Conservation (phyloP, 345 rosid species). For the Citrus australasica region DNA sequence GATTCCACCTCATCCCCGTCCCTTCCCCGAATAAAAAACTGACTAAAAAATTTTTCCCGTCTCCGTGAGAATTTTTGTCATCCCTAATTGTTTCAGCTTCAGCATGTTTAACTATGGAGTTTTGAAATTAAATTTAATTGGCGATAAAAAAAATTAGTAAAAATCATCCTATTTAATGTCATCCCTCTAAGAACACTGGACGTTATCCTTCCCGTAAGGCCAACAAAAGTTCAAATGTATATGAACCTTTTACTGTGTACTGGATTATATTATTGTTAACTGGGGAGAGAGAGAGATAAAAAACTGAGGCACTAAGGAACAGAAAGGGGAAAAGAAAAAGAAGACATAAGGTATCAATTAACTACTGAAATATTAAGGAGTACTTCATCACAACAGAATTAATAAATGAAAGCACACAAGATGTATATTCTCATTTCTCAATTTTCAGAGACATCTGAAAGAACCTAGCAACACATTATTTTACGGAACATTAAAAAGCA, state of each 20-base stretch:
- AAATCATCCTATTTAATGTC: too few species aligned
- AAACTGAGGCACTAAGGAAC: too few species aligned
- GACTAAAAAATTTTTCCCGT: too few species aligned
- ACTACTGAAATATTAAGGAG: not conserved
- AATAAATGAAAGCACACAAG: not conserved
- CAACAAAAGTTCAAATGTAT: too few species aligned
- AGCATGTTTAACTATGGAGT: not conserved
- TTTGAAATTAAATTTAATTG: not conserved
- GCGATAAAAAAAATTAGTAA: too few species aligned
- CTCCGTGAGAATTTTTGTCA: accelerated
- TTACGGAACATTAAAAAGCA: conserved; percentile 28
- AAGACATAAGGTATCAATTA: not conserved
- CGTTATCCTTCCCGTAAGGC: too few species aligned
- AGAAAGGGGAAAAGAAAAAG: too few species aligned
- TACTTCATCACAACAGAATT: not conserved
- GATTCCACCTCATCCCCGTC: too few species aligned
- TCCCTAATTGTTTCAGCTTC: not conserved
- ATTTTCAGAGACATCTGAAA: conserved; percentile 8
- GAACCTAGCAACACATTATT: conserved; percentile 8
- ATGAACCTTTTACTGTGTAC: too few species aligned
- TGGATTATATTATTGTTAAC: too few species aligned
- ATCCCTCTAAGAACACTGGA: too few species aligned
- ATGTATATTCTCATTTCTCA: not conserved
- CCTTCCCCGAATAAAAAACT: accelerated
- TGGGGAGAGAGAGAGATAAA: too few species aligned